phyloP scores from a whole-genome alignment of 768 basidiomycete genomes.

The Boletus insuetus region DNA sequence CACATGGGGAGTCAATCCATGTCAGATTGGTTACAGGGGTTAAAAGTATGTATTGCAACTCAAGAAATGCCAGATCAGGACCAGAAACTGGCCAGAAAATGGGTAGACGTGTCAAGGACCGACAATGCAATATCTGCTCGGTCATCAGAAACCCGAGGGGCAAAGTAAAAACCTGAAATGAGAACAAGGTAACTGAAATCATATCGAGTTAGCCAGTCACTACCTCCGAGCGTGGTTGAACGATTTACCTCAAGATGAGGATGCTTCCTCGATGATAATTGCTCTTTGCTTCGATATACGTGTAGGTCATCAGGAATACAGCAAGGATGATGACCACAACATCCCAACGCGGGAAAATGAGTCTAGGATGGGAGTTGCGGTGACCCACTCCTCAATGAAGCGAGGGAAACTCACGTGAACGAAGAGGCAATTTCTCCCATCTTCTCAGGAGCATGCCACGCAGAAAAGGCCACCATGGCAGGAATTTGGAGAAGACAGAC shows the following conservation, averaged over 20 bases:
- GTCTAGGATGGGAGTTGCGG: constrained; percentile 41
- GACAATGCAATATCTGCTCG: constrained; percentile 12
- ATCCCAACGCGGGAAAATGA: constrained; percentile 99
- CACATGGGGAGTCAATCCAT: no score
- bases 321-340: constrained; percentile 92
- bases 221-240: background rate
- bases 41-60: no score
- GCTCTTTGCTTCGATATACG: constrained; percentile 97
- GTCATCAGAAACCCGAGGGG: constrained; percentile 45
- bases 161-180: constrained; percentile 88
- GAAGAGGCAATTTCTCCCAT: constrained; percentile 87
- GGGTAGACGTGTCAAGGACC: constrained; percentile 1
- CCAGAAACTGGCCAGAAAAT: constrained; percentile 13
- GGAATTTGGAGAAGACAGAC: constrained; percentile 97
- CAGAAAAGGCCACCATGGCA: constrained; percentile 98
- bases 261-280: constrained; percentile 98
- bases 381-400: background rate
- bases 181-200: constrained; percentile 82
- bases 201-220: background rate
- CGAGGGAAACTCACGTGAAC: constrained; percentile 73
- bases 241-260: constrained; percentile 77
- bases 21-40: no score
- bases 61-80: constrained; percentile 6
- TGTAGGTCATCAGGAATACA: constrained; percentile 97
- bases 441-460: constrained; percentile 84